phyloP scores from a whole-genome alignment of 2,329 filamentous ascomycete genomes.

The Scedosporium aurantiacum region DNA sequence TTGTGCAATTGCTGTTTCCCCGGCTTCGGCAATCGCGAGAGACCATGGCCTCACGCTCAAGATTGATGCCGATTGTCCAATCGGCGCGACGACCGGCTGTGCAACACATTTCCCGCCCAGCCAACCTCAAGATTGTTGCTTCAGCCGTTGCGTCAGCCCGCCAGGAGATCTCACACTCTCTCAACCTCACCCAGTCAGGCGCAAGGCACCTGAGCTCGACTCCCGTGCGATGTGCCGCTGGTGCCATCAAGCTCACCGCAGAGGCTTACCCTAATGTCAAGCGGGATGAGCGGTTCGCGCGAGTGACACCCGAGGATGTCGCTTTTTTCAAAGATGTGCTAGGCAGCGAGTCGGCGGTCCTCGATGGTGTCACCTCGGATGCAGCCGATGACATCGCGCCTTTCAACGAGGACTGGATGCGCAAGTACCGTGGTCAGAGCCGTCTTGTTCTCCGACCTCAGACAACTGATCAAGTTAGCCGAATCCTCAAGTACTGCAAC shows the following conservation, averaged over 20 bases:
- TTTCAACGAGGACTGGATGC: slow-evolving; percentile 98
- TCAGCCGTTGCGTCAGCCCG: not conserved
- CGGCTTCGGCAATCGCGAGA: not conserved
- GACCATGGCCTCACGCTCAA: slow-evolving; percentile 12
- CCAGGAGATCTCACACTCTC: not conserved
- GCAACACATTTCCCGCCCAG: slow-evolving; percentile 7
- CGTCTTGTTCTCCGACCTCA: slow-evolving; percentile 78
- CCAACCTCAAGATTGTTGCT: not conserved
- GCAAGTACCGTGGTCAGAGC: slow-evolving; percentile 89
- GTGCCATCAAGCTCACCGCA: slow-evolving; percentile 58
- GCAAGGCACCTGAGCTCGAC: not conserved
- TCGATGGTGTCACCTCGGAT: slow-evolving; percentile 71
- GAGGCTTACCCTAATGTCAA: slow-evolving; percentile 78
- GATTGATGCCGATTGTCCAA: slow-evolving; percentile 11
- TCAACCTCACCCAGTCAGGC: not conserved
- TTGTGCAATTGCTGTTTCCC: not conserved
- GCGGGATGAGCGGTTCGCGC: slow-evolving; percentile 63
- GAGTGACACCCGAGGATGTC: slow-evolving; percentile 70
- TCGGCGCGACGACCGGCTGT: slow-evolving; percentile 11
- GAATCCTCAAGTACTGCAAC: slow-evolving; percentile 90
- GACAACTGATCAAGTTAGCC: slow-evolving; percentile 78
- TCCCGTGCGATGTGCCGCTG: slow-evolving; percentile 10
- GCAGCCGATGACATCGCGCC: slow-evolving; percentile 70
- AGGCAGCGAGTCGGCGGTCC: slow-evolving; percentile 64
- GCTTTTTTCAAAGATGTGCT: slow-evolving; percentile 72